Evolutionary conservation across 345 rosid species (phyloP).

Genomic region (Erodium maritimum): DNA sequence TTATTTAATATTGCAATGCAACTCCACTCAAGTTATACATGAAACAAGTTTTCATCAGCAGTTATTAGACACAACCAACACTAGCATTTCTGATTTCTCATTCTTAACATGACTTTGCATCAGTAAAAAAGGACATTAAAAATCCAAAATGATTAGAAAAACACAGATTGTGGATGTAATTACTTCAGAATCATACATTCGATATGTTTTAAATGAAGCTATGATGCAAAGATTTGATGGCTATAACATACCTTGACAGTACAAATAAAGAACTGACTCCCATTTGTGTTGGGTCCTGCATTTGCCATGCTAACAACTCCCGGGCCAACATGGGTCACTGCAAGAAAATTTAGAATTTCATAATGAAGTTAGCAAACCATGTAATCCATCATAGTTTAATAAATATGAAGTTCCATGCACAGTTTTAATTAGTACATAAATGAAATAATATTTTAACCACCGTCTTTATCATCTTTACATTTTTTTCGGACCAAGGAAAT

Average conservation of each 20-base stretch:
- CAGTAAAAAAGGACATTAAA: background rate
- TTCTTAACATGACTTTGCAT: background rate
- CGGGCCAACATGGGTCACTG: slow-evolving; percentile 89
- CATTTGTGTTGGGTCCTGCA: slow-evolving; percentile 98
- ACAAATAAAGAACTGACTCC: slow-evolving; percentile 97
- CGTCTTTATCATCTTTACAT: background rate
- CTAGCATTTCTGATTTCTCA: background rate
- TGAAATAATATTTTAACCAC: background rate
- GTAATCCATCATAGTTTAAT: background rate
- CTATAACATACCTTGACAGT: slow-evolving; percentile 72
- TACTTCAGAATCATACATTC: background rate
- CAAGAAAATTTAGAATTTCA: slow-evolving; percentile 14
- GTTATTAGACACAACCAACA: background rate
- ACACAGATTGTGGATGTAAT: background rate
- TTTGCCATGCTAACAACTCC: slow-evolving; percentile 98
- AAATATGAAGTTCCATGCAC: too few species aligned
- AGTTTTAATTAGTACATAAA: background rate
- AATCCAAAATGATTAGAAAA: background rate
- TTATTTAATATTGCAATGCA: background rate
- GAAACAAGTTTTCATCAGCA: background rate
- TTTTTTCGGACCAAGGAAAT: background rate
- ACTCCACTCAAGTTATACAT: background rate
- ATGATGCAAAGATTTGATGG: background rate
- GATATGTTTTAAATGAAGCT: background rate
- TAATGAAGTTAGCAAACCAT: slow-evolving; percentile 1